phyloP scores from a whole-genome alignment of 2,329 filamentous ascomycete genomes.

The Diplodia sapinea region DNA sequence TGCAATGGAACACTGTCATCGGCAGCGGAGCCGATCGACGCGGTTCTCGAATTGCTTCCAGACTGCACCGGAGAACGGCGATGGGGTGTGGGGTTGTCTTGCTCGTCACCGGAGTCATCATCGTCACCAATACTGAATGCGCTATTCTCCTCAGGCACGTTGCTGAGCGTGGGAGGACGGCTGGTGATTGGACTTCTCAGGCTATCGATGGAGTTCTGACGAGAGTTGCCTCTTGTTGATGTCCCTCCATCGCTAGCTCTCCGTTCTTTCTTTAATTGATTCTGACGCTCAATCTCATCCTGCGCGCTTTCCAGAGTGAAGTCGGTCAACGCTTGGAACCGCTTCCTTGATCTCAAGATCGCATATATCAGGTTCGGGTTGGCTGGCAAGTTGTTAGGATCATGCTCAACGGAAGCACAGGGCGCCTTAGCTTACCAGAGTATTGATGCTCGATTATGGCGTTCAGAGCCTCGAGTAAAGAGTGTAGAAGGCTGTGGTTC shows the following conservation, averaged over 20 bases:
- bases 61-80: conserved; percentile 39
- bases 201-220: conserved; percentile 71
- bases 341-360: conserved; percentile 77
- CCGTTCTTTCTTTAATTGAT: conserved; percentile 70
- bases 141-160: conserved; percentile 77
- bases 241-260: conserved; percentile 42
- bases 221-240: conserved; percentile 44
- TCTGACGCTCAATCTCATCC: conserved; percentile 84
- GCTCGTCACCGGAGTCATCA: conserved; percentile 72
- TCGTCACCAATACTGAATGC: conserved; percentile 88
- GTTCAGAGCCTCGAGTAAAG: conserved; percentile 86
- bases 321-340: conserved; percentile 81
- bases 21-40: conserved; percentile 69
- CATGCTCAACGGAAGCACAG: too few species aligned
- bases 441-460: conserved; percentile 90
- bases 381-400: conserved; percentile 53
- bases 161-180: conserved; percentile 63
- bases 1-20: conserved; percentile 85
- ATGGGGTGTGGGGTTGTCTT: conserved; percentile 43
- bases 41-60: conserved; percentile 61
- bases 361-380: conserved; percentile 83
- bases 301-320: conserved; percentile 93
- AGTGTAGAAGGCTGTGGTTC: conserved; percentile 81
- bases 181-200: conserved; percentile 66
- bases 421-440: conserved; percentile 61